A percentile compares a stretch with the other conserved stretches of the same genome.
Conservation (phyloP, 192 early-diverging fungal species). For the Mortierella hygrophila region DNA sequence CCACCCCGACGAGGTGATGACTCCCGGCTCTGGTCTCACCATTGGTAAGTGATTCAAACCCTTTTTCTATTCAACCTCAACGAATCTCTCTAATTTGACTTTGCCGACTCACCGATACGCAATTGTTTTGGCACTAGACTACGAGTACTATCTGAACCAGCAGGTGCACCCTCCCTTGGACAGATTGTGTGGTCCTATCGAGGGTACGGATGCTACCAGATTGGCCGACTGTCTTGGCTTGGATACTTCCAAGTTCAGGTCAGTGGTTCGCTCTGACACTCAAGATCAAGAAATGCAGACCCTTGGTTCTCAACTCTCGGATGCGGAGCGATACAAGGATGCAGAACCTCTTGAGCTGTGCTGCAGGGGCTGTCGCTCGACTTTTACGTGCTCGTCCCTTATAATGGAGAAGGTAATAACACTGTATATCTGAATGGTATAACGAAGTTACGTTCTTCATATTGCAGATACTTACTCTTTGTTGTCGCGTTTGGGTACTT, state of each 20-base stretch:
- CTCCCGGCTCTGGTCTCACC: conserved; percentile 60
- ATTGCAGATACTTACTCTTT: not conserved
- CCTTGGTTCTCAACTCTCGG: conserved; percentile 79
- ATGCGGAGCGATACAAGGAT: conserved; percentile 83
- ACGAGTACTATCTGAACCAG: conserved; percentile 93
- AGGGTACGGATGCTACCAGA: conserved; percentile 81
- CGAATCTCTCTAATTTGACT: not conserved
- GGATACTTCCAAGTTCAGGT: conserved; percentile 75
- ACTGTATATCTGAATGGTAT: not conserved
- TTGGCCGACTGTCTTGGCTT: conserved; percentile 89
- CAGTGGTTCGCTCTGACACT: conserved; percentile 7
- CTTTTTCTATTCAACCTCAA: not conserved
- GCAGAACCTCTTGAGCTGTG: conserved; percentile 71
- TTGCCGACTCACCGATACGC: not conserved
- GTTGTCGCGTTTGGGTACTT: not conserved
- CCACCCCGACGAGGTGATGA: conserved; percentile 85
- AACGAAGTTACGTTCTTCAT: not conserved
- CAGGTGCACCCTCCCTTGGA: conserved; percentile 92
- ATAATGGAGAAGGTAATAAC: conserved; percentile 24
- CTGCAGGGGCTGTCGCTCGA: conserved; percentile 73
- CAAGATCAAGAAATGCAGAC: conserved; percentile 73
- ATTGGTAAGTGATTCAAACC: conserved; percentile 53
- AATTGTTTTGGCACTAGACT: conserved; percentile 60
- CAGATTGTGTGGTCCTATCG: conserved; percentile 87
- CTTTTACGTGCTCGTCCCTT: conserved; percentile 35